Evolutionary conservation across 768 basidiomycete species (phyloP).

Genomic region (Lactarius trivialis): DNA sequence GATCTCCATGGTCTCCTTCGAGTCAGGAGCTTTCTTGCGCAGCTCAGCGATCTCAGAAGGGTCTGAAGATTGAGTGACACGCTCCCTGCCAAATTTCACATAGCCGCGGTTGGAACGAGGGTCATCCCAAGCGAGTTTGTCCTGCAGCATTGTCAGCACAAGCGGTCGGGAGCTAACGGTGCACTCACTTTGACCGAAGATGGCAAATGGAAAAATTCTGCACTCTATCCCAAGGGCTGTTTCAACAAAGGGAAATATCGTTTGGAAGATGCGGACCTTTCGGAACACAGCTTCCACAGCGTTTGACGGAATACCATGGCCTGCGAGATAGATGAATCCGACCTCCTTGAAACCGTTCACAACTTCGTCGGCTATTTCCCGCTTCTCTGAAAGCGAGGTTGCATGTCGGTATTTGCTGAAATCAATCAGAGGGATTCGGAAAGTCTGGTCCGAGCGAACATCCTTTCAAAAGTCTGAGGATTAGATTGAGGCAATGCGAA

Average conservation of each 20-base stretch:
- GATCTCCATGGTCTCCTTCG: slow-evolving; percentile 85
- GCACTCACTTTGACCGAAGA: slow-evolving; percentile 47
- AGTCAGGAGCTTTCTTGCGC: slow-evolving; percentile 71
- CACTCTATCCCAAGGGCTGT: slow-evolving; percentile 47
- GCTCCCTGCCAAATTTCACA: slow-evolving; percentile 73
- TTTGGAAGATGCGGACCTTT: slow-evolving; percentile 41
- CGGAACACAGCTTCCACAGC: slow-evolving; percentile 55
- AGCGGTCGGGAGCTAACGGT: neutral
- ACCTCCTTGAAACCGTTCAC: slow-evolving; percentile 74
- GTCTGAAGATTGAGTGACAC: slow-evolving; percentile 68
- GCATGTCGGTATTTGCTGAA: slow-evolving; percentile 60
- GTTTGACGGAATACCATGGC: slow-evolving; percentile 59
- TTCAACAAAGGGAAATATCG: neutral
- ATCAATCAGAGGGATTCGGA: slow-evolving; percentile 62
- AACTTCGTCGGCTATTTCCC: slow-evolving; percentile 56
- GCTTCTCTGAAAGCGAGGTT: slow-evolving; percentile 47
- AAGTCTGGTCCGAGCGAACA: slow-evolving; percentile 35
- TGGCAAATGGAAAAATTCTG: slow-evolving; percentile 66
- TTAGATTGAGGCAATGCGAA: neutral
- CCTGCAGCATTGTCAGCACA: slow-evolving; percentile 31
- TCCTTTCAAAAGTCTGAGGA: slow-evolving; percentile 26
- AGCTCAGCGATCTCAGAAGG: slow-evolving; percentile 65
- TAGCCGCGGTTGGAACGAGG: slow-evolving; percentile 84
- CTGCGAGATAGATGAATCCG: slow-evolving; percentile 72
- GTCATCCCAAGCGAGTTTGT: slow-evolving; percentile 72